A percentile compares a stretch with the other conserved stretches of the same genome.
Conservation (phyloP, 768 basidiomycete species). For the Podaxis pistillaris region DNA sequence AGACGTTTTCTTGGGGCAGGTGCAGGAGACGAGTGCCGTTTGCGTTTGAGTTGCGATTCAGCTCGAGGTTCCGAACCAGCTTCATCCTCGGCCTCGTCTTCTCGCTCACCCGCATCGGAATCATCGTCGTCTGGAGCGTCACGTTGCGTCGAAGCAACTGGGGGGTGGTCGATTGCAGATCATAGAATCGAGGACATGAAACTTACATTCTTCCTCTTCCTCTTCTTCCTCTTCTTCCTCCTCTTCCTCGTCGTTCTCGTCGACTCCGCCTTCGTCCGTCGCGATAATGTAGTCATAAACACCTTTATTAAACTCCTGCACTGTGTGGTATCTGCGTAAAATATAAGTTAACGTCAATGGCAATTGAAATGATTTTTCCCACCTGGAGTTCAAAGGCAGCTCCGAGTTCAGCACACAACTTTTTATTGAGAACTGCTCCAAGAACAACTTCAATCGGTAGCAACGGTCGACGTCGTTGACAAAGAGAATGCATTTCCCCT, state of each 20-base stretch:
- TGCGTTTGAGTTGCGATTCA: slow-evolving; percentile 49
- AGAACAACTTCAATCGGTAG: slow-evolving; percentile 95
- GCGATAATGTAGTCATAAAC: slow-evolving; percentile 99
- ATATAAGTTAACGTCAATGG: not conserved
- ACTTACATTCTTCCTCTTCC: slow-evolving; percentile 34
- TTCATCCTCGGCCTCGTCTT: slow-evolving; percentile 20
- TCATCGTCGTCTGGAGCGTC: slow-evolving; percentile 24
- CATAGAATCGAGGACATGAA: not conserved
- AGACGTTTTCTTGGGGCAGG: slow-evolving; percentile 20
- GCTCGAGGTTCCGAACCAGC: slow-evolving; percentile 17
- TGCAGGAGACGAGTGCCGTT: slow-evolving; percentile 45
- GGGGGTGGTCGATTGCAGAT: slow-evolving; percentile 2
- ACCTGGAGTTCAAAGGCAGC: slow-evolving; percentile 92
- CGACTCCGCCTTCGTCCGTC: slow-evolving; percentile 80
- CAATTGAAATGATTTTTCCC: not conserved
- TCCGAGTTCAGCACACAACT: slow-evolving; percentile 96
- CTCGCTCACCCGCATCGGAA: not conserved
- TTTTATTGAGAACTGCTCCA: slow-evolving; percentile 97
- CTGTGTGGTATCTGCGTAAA: slow-evolving; percentile 78
- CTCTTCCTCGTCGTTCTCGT: slow-evolving; percentile 42
- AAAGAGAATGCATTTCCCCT: slow-evolving; percentile 95
- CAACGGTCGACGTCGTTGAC: slow-evolving; percentile 95
- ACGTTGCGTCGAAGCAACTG: slow-evolving; percentile 59
- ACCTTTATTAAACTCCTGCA: slow-evolving; percentile 98
- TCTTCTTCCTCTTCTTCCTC: slow-evolving; percentile 38